Conservation (phyloP, 1,284 basidiomycete genomes). For the Trichosporon ovoides region DNA sequence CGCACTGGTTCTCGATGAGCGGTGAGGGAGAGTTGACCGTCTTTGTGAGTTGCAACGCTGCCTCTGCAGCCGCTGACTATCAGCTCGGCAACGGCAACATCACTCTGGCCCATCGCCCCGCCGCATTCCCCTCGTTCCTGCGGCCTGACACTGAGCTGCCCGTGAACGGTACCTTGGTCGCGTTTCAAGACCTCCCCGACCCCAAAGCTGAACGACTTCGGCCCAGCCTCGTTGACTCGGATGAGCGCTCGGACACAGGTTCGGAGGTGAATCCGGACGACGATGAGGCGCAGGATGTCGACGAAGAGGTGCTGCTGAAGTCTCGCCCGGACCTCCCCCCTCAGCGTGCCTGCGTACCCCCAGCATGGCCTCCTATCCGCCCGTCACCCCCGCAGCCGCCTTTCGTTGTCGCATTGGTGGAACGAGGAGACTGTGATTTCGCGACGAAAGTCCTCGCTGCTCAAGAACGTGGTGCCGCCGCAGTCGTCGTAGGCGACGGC, state of each 20-base stretch:
- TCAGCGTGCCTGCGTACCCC: conserved; percentile 28
- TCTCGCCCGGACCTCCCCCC: conserved; percentile 5
- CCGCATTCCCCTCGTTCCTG: conserved; percentile 43
- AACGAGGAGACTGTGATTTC: conserved; percentile 80
- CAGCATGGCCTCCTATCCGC: conserved; percentile 26
- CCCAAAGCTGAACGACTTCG: not conserved
- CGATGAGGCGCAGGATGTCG: not conserved
- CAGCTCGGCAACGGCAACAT: conserved; percentile 25
- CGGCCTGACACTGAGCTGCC: conserved; percentile 27
- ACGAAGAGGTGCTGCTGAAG: not conserved
- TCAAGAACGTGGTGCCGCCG: conserved; percentile 73
- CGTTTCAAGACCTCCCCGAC: conserved; percentile 20
- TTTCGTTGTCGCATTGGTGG: conserved; percentile 67
- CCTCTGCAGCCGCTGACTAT: not conserved
- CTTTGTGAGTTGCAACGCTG: not conserved
- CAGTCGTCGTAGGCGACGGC: conserved; percentile 78
- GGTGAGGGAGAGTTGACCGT: conserved; percentile 14
- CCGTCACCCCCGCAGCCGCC: conserved; percentile 16
- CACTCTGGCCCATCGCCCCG: conserved; percentile 45
- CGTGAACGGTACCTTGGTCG: conserved; percentile 30
- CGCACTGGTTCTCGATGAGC: conserved; percentile 13
- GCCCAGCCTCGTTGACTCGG: not conserved
- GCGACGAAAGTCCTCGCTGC: conserved; percentile 78
- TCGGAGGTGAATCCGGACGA: not conserved
- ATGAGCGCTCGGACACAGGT: not conserved